Conservation (phyloP, 768 basidiomycete genomes). For the Royoungia palumana region DNA sequence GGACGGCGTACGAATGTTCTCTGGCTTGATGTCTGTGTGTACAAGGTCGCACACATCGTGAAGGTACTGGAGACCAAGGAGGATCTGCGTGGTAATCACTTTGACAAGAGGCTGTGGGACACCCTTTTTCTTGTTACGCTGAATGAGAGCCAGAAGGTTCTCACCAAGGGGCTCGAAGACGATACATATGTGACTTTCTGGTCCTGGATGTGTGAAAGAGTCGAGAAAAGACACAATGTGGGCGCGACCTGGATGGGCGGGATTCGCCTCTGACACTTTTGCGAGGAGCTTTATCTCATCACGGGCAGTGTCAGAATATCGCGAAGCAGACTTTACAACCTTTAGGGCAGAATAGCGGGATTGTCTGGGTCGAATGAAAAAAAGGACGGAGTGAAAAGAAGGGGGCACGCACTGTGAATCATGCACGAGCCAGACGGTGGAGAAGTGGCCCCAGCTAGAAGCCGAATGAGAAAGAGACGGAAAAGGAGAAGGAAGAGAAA, state of each 20-base stretch:
- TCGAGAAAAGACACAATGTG: conserved; percentile 90
- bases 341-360: conserved; percentile 86
- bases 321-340: conserved; percentile 90
- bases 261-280: conserved; percentile 67
- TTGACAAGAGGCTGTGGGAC: conserved; percentile 82
- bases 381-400: conserved; percentile 1
- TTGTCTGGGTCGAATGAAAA: conserved; percentile 42
- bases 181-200: conserved; percentile 84
- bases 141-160: conserved; percentile 69
- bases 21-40: conserved; percentile 93
- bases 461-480: conserved; percentile 9
- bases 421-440: conserved; percentile 89
- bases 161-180: conserved; percentile 87
- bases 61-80: conserved; percentile 87
- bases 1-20: conserved; percentile 80
- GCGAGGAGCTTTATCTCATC: conserved; percentile 94
- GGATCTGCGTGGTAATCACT: conserved; percentile 79
- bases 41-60: conserved; percentile 92
- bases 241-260: conserved; percentile 71
- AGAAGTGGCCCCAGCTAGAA: conserved; percentile 89
- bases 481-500: background rate
- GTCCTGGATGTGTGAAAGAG: conserved; percentile 75
- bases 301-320: conserved; percentile 94
- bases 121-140: conserved; percentile 78
- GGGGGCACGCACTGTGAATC: conserved; percentile 59